phyloP scores from a whole-genome alignment of 768 basidiomycete genomes.

The Russula abietina region DNA sequence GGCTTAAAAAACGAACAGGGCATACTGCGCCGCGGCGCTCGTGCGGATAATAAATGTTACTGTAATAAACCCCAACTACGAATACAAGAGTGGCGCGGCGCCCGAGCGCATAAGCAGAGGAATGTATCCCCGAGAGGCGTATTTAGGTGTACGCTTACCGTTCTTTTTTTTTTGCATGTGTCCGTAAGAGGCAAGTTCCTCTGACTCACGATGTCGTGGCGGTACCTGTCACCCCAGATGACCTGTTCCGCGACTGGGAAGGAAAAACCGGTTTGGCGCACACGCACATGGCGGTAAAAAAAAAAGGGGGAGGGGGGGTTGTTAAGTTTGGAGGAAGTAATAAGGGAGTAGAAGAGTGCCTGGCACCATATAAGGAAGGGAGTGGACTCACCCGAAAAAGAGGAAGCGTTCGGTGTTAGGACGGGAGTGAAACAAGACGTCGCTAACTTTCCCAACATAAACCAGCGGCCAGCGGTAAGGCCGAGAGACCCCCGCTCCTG shows the following conservation, averaged over 20 bases:
- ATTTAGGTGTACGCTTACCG: slow-evolving; percentile 39
- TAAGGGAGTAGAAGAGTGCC: background rate
- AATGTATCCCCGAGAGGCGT: slow-evolving; percentile 73
- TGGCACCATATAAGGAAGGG: background rate
- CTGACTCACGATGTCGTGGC: slow-evolving; percentile 42
- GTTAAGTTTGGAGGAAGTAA: background rate
- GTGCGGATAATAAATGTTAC: too few species aligned
- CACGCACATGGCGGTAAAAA: too few species aligned
- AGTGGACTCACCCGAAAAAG: slow-evolving; percentile 49
- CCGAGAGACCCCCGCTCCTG: slow-evolving; percentile 51
- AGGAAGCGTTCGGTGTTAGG: slow-evolving; percentile 56
- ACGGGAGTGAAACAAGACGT: slow-evolving; percentile 76
- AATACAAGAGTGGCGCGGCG: slow-evolving; percentile 57
- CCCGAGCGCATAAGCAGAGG: slow-evolving; percentile 71
- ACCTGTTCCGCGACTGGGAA: slow-evolving; percentile 56
- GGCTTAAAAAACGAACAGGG: slow-evolving; percentile 51
- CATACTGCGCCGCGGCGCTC: slow-evolving; percentile 55
- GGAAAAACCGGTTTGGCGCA: slow-evolving; percentile 42
- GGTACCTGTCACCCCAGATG: slow-evolving; percentile 71
- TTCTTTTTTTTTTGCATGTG: slow-evolving; percentile 30
- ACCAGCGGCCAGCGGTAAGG: slow-evolving; percentile 65
- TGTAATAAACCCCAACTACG: slow-evolving; percentile 59
- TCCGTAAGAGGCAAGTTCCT: slow-evolving; percentile 25
- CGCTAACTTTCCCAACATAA: slow-evolving; percentile 61
- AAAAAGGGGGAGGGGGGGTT: background rate